Percentiles rank a stretch among this genome's conserved stretches.
phyloP scores from a whole-genome alignment of 2,329 filamentous ascomycete genomes.

The Fusarium nanum region DNA sequence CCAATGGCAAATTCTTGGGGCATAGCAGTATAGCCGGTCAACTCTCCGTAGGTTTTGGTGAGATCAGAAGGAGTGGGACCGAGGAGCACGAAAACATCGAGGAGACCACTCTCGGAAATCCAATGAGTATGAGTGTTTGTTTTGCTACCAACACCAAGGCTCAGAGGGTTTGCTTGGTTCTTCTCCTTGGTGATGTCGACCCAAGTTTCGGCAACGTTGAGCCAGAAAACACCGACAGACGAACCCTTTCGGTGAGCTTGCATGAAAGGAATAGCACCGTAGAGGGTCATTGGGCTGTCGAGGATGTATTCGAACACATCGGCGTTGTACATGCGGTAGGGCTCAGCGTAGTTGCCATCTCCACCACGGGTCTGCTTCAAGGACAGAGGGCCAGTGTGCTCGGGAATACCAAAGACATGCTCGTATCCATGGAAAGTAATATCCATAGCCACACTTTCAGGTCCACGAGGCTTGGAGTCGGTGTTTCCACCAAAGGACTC shows the following conservation, averaged over 20 bases:
- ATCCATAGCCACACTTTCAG: slow-evolving; percentile 90
- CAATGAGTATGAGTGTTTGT: slow-evolving; percentile 91
- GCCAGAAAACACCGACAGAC: slow-evolving; percentile 95
- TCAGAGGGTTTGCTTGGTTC: slow-evolving; percentile 78
- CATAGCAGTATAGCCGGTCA: slow-evolving; percentile 91
- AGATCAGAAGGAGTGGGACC: slow-evolving; percentile 88
- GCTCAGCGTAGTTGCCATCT: slow-evolving; percentile 84
- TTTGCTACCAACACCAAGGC: slow-evolving; percentile 75
- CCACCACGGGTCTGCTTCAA: slow-evolving; percentile 91
- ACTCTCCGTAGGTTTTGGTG: slow-evolving; percentile 83
- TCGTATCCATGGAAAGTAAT: slow-evolving; percentile 92
- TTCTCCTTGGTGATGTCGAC: slow-evolving; percentile 90
- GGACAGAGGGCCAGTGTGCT: slow-evolving; percentile 89
- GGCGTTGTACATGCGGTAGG: slow-evolving; percentile 94
- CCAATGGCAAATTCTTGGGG: slow-evolving; percentile 92
- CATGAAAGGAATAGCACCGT: slow-evolving; percentile 98
- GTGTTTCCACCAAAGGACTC: slow-evolving; percentile 96
- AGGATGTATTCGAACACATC: slow-evolving; percentile 99
- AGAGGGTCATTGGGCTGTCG: slow-evolving; percentile 97
- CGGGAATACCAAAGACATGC: slow-evolving; percentile 93
- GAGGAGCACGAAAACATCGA: slow-evolving; percentile 95
- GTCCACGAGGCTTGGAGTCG: slow-evolving; percentile 92
- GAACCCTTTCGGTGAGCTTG: slow-evolving; percentile 95
- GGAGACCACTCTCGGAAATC: slow-evolving; percentile 90
- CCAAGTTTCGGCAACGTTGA: slow-evolving; percentile 98